Evolutionary conservation across 345 rosid genomes (phyloP).

Genomic region (Anacardium occidentale): DNA sequence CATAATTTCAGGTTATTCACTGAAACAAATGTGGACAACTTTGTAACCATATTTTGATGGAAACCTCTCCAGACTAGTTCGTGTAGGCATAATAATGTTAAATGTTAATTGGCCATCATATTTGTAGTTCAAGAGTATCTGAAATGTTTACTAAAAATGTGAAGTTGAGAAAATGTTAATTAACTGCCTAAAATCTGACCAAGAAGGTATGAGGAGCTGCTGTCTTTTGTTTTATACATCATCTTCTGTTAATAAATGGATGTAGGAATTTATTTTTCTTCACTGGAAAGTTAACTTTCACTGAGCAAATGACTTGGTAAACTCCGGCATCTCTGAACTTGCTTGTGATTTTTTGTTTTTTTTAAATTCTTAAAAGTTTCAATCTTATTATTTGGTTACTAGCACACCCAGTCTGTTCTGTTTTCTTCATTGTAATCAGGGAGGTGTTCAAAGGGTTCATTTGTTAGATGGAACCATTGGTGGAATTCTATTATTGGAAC

Average conservation of each 20-base stretch:
- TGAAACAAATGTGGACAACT: slow-evolving; percentile 5
- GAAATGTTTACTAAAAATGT: not conserved
- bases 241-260: not conserved
- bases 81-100: not conserved
- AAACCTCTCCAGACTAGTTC: too few relatives aligned
- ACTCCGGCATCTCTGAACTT: slow-evolving; percentile 10
- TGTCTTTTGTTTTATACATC: not conserved
- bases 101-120: not conserved
- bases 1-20: not conserved
- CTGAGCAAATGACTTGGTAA: not conserved
- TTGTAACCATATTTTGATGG: not conserved
- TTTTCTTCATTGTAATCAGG: slow-evolving; percentile 46
- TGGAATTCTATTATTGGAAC: slow-evolving; percentile 76
- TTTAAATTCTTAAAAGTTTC: slow-evolving; percentile 12
- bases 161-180: not conserved
- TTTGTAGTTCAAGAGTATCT: not conserved
- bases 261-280: not conserved
- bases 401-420: slow-evolving; percentile 8
- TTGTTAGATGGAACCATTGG: slow-evolving; percentile 88
- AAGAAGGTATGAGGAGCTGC: not conserved
- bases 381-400: not conserved
- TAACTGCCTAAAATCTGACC: not conserved
- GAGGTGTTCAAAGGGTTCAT: slow-evolving; percentile 98
- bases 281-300: not conserved
- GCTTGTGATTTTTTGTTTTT: not conserved